Evolutionary conservation across 139 green algal genomes (phyloP).

Genomic region (Gonium pectorale): DNA sequence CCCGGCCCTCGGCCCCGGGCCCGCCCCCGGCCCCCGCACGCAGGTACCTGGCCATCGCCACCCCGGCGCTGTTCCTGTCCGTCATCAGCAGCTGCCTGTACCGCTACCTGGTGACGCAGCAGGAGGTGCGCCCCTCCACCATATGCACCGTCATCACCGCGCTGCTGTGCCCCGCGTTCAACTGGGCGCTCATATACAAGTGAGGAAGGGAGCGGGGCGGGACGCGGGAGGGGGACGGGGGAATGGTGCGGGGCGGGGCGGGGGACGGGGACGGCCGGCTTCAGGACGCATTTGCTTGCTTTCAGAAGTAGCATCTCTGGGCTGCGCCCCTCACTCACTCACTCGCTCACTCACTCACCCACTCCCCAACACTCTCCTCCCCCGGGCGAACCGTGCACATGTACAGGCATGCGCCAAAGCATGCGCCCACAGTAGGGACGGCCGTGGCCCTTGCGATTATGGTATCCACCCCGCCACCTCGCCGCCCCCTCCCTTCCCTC

Average conservation of each 20-base stretch:
- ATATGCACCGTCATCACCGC: conserved; percentile 45
- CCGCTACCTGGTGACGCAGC: conserved; percentile 73
- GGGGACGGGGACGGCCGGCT: too few relatives aligned
- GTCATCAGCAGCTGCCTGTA: conserved; percentile 56
- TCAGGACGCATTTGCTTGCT: too few relatives aligned
- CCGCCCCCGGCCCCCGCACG: background rate
- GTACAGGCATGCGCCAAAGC: too few relatives aligned
- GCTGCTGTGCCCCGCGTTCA: conserved; percentile 56
- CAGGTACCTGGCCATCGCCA: conserved; percentile 59
- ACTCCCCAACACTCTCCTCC: too few relatives aligned
- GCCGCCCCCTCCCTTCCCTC: background rate
- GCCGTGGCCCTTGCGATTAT: too few relatives aligned
- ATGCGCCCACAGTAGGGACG: too few relatives aligned
- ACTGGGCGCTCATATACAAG: conserved; percentile 63
- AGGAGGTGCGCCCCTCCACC: conserved; percentile 66
- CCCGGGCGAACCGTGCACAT: too few relatives aligned
- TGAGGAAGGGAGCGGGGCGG: conserved; percentile 14
- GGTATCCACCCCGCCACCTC: background rate
- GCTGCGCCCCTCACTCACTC: too few relatives aligned
- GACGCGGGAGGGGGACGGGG: background rate
- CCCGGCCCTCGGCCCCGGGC: background rate
- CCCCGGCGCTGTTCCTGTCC: conserved; percentile 57
- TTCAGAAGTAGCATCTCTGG: too few relatives aligned
- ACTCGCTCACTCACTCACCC: too few relatives aligned
- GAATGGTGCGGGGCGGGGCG: too few relatives aligned